Evolutionary conservation across 345 rosid genomes (phyloP), one percentile per base, ranked within the genome.

Genomic region (Salix udensis): DNA sequence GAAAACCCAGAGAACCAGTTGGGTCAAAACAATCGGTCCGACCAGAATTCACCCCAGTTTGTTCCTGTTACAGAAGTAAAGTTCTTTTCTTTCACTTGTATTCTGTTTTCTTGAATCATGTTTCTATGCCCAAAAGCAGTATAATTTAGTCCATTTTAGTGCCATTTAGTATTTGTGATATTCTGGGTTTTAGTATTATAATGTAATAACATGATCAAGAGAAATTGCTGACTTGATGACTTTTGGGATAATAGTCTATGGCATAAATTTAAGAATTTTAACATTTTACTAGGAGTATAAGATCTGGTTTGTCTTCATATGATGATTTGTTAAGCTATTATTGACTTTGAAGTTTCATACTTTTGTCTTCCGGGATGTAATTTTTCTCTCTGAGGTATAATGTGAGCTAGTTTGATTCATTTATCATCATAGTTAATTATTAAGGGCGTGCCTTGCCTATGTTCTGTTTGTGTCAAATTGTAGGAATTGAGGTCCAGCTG

Each of bases 21-120:
- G 50, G 78, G 66, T 53, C 48, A 53, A 67, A 39, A 12, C 64
- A 68, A 60, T 44, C 60, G 79, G 73, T 76, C 71, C 67, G 74
- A 64, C 79, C 68, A 30, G 24, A 26, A 42, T 28, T 70, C 13
- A 46, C 16, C 42, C 40, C 15, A 14, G 21, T 24, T 39, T 53
- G 7, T 37, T 26, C 21, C 55, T 48, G 6, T 31, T n/a, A 13
- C 62, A 58, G 62, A 58, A 58, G 62, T 23, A 58, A n/a, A 58
- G 5, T 11, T 61, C 36, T 13, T 68, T 68, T 23, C 53, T 70
- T 30, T 46, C 53, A 28, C 12, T 44, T 26, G 21, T 64, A 14
- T 26, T 68, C 4, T n/a, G 4, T 11, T 16, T 16, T 24, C 4
- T 23, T 23, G 64, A 58, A 58, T 58, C 13, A 23, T 58, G 64